phyloP scores from a whole-genome alignment of 2,329 filamentous ascomycete genomes.

The Fusarium bactridioides region DNA sequence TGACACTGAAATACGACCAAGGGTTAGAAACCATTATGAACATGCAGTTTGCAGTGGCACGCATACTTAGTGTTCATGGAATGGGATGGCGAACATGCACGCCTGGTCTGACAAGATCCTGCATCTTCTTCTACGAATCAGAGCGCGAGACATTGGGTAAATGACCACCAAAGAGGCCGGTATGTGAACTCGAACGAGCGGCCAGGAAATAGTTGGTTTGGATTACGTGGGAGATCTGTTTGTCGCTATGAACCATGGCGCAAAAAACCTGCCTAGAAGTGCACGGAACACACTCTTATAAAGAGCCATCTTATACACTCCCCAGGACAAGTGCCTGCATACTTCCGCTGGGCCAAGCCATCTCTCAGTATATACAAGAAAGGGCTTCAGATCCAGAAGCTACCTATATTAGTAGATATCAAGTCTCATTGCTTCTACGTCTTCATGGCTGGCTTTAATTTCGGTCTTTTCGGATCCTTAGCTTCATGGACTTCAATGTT shows the following conservation, averaged over 20 bases:
- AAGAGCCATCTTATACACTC: background rate
- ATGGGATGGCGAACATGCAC: background rate
- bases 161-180: background rate
- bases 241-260: conserved; percentile 1
- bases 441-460: background rate
- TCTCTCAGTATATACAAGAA: background rate
- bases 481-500: background rate
- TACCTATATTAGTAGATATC: background rate
- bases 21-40: background rate
- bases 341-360: background rate
- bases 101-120: background rate
- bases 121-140: background rate
- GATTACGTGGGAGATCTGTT: background rate
- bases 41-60: background rate
- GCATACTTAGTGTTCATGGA: background rate
- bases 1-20: background rate
- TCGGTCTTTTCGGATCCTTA: background rate
- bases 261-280: background rate
- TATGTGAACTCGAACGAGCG: background rate
- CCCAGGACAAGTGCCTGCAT: background rate
- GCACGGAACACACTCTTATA: background rate
- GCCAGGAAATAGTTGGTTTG: background rate
- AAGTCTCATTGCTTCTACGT: no score
- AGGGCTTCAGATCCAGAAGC: background rate
- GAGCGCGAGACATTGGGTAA: background rate